Conservation (phyloP, 2,329 filamentous ascomycete genomes). For the Aciculosporium take region DNA sequence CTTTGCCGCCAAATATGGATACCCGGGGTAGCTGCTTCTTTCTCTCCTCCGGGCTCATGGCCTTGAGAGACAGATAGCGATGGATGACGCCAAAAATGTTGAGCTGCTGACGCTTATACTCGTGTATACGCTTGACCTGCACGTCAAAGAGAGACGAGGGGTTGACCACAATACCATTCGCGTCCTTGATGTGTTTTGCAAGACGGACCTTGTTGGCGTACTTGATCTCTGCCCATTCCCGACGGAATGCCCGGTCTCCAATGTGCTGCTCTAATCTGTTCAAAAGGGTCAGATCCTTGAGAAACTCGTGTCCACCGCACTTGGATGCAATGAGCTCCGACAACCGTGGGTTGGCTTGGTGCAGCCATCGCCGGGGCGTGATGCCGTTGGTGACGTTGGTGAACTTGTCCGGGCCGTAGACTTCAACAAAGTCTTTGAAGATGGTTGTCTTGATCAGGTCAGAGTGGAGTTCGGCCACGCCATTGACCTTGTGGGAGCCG, state of each 20-base stretch:
- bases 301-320: slow-evolving; percentile 65
- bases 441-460: slow-evolving; percentile 98
- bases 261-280: slow-evolving; percentile 74
- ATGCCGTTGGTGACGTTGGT: slow-evolving; percentile 98
- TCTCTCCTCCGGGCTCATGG: slow-evolving; percentile 65
- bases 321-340: slow-evolving; percentile 89
- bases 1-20: slow-evolving; percentile 94
- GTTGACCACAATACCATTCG: slow-evolving; percentile 69
- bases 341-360: slow-evolving; percentile 88
- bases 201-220: slow-evolving; percentile 87
- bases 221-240: slow-evolving; percentile 94
- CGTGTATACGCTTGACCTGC: slow-evolving; percentile 97
- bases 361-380: slow-evolving; percentile 87
- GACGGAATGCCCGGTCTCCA: slow-evolving; percentile 79
- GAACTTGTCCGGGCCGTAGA: slow-evolving; percentile 95
- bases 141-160: slow-evolving; percentile 85
- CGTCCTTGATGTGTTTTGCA: slow-evolving; percentile 78
- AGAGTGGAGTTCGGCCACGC: slow-evolving; percentile 92
- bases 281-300: slow-evolving; percentile 79
- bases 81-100: slow-evolving; percentile 98
- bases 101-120: slow-evolving; percentile 97
- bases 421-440: slow-evolving; percentile 94
- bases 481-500: slow-evolving; percentile 97
- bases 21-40: slow-evolving; percentile 82
- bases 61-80: slow-evolving; percentile 80